Conservation (phyloP, 202 grass and related monocot species). For the Eragrostis tef region DNA sequence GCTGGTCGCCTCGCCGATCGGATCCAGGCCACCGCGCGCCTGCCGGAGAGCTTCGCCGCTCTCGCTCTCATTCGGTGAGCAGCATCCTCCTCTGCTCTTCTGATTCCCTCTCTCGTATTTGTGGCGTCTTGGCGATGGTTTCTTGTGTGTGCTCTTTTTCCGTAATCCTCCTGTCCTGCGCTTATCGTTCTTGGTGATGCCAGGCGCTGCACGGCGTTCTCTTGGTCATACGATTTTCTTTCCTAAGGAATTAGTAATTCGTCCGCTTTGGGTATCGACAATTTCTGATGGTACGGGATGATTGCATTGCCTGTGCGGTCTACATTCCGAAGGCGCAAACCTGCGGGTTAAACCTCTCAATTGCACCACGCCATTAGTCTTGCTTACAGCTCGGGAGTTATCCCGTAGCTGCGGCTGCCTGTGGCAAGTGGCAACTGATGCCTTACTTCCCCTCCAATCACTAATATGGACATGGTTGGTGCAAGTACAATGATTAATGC, state of each 20-base stretch:
- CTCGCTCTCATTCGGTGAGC: background rate
- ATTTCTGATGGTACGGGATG: background rate
- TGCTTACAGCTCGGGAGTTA: too few species aligned
- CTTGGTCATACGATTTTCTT: background rate
- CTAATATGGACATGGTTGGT: background rate
- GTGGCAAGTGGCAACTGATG: slow-evolving; percentile 7
- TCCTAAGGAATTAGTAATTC: background rate
- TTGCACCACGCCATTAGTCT: background rate
- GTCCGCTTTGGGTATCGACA: background rate
- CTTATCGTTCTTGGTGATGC: background rate
- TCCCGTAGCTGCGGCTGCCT: background rate
- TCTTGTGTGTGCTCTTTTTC: background rate
- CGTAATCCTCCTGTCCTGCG: background rate
- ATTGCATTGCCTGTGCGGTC: background rate
- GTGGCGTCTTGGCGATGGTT: background rate
- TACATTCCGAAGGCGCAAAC: too few species aligned
- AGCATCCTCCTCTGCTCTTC: background rate
- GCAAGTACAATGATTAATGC: slow-evolving; percentile 13
- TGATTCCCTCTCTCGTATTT: background rate
- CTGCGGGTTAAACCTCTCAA: too few species aligned
- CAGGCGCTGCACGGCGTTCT: background rate
- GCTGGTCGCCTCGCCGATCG: background rate
- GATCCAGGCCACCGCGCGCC: background rate
- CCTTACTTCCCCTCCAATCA: background rate
- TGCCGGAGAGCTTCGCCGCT: background rate